phyloP scores from a whole-genome alignment of 2,329 filamentous ascomycete species.

The Aureobasidium lini region DNA sequence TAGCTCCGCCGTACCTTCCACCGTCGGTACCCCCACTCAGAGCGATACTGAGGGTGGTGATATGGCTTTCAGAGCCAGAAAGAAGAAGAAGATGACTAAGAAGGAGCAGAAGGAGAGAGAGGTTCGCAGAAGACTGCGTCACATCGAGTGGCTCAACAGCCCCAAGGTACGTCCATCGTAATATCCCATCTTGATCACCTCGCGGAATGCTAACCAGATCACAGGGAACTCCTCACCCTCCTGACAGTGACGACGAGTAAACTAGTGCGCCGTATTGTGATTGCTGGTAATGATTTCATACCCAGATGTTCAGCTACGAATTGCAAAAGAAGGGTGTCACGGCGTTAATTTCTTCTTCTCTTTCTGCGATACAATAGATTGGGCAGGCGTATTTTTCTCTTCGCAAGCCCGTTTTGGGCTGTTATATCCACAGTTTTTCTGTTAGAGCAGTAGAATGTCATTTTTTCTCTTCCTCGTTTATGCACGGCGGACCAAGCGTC shows the following conservation, averaged over 20 bases:
- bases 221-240: slow-evolving; percentile 68
- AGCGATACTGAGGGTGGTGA: slow-evolving; percentile 72
- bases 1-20: slow-evolving; percentile 24
- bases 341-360: slow-evolving; percentile 5
- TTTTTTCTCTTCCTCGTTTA: not conserved
- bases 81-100: slow-evolving; percentile 99
- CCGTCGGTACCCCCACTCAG: slow-evolving; percentile 24
- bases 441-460: slow-evolving; percentile 5
- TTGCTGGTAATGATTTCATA: slow-evolving; percentile 5
- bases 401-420: not conserved
- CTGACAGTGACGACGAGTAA: slow-evolving; percentile 70
- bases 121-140: slow-evolving; percentile 74
- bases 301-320: slow-evolving; percentile 1
- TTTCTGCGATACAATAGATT: slow-evolving; percentile 9
- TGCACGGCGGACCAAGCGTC: not conserved
- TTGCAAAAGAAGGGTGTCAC: slow-evolving; percentile 7
- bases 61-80: slow-evolving; percentile 85
- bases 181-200: not conserved
- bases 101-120: slow-evolving; percentile 93
- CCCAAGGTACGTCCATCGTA: slow-evolving; percentile 39
- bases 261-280: slow-evolving; percentile 16
- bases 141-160: slow-evolving; percentile 71
- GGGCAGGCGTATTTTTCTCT: not conserved
- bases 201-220: not conserved
- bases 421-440: slow-evolving; percentile 1